Percentiles rank a stretch among this genome's conserved stretches.
Evolutionary conservation across 192 early-diverging fungal genomes (phyloP).

Genomic region (Gonapodya sp.): DNA sequence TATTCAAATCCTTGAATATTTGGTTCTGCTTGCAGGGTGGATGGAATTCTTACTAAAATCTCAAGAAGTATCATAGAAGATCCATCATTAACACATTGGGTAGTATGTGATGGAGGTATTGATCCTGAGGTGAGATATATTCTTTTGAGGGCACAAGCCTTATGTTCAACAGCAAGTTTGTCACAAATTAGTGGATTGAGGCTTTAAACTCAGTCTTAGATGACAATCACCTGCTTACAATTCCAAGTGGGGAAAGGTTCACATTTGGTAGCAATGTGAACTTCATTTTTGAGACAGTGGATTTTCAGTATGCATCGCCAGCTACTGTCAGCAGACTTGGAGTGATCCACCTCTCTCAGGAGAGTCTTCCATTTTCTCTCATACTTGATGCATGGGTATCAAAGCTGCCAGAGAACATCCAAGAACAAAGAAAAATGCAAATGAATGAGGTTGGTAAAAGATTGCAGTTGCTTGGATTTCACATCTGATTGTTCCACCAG

Average conservation of each 20-base stretch:
- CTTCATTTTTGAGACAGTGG: slow-evolving; percentile 99
- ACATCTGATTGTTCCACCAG: slow-evolving; percentile 57
- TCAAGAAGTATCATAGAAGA: slow-evolving; percentile 85
- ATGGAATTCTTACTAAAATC: slow-evolving; percentile 95
- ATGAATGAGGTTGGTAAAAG: neutral
- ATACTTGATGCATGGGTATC: slow-evolving; percentile 71
- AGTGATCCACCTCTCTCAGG: slow-evolving; percentile 98
- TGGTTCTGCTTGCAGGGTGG: slow-evolving; percentile 90
- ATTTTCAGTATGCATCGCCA: slow-evolving; percentile 91
- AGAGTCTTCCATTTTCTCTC: slow-evolving; percentile 72
- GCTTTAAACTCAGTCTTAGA: slow-evolving; percentile 95
- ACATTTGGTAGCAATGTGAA: slow-evolving; percentile 88
- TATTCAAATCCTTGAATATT: too few relatives aligned
- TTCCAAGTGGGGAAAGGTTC: slow-evolving; percentile 98
- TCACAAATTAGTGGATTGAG: slow-evolving; percentile 97
- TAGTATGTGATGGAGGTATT: slow-evolving; percentile 98
- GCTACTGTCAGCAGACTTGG: slow-evolving; percentile 98
- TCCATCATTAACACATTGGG: slow-evolving; percentile 64
- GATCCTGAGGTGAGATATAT: slow-evolving; percentile 62
- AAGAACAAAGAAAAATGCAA: slow-evolving; percentile 74
- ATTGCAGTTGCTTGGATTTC: slow-evolving; percentile 1
- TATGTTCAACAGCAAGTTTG: neutral
- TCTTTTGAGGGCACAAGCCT: neutral
- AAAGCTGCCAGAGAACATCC: slow-evolving; percentile 54
- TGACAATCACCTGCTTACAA: slow-evolving; percentile 91